Conservation (phyloP, 2,329 filamentous ascomycete species). For the Pseudogymnoascus destructans region DNA sequence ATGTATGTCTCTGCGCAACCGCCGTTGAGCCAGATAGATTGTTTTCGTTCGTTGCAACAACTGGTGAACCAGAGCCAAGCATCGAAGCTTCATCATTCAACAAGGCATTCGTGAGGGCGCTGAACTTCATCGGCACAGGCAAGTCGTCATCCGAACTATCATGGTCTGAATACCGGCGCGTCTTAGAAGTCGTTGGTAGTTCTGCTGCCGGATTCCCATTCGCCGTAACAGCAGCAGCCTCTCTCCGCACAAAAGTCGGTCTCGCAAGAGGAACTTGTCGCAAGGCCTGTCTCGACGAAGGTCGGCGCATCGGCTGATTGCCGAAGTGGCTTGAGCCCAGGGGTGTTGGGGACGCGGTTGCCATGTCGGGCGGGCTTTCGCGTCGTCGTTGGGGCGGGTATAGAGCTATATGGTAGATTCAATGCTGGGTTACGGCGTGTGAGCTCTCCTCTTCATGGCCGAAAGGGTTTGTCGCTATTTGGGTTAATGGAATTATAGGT, state of each 20-base stretch:
- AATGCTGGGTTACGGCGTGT: neutral
- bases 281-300: conserved; percentile 40
- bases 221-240: conserved; percentile 12
- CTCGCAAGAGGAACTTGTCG: conserved; percentile 36
- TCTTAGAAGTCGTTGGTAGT: conserved; percentile 16
- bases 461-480: neutral
- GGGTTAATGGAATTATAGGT: neutral
- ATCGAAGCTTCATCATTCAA: conserved; percentile 44
- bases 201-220: neutral
- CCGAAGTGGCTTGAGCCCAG: conserved; percentile 36
- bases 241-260: conserved; percentile 22
- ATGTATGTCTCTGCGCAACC: neutral
- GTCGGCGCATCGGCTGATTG: conserved; percentile 34
- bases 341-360: conserved; percentile 43
- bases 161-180: conserved; percentile 42
- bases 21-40: neutral
- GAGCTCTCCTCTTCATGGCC: conserved; percentile 2
- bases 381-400: neutral
- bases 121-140: conserved; percentile 82
- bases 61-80: conserved; percentile 18
- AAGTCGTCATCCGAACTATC: conserved; percentile 95
- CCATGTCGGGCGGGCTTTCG: conserved; percentile 30
- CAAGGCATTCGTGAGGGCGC: conserved; percentile 78
- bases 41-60: neutral
- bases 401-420: neutral